These are phyloP conservation scores for Kurtzmaniella natalensis DNA, from an alignment of 1,139 yeast genomes.

Conservation along the genomic window DNA sequence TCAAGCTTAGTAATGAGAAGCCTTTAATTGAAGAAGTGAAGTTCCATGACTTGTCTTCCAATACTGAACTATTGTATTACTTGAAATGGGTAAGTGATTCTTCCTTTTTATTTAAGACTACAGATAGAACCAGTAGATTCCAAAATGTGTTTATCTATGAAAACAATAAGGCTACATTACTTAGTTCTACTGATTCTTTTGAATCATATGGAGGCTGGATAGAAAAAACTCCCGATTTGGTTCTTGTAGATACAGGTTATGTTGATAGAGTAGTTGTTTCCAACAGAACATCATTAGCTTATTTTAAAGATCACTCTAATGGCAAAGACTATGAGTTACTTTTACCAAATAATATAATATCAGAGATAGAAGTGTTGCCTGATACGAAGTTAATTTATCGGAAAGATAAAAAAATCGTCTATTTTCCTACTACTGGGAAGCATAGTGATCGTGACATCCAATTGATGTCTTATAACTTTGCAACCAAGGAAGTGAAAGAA, in stretches of 20 bases:
- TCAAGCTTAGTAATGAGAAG: neutral
- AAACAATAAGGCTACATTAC: constrained; percentile 13
- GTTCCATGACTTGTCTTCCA: neutral
- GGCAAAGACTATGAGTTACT: constrained; percentile 4
- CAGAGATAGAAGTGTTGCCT: constrained; percentile 53
- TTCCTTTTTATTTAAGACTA: constrained; percentile 55
- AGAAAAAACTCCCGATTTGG: constrained; percentile 37
- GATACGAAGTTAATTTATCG: constrained; percentile 57
- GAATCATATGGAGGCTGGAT: constrained; percentile 56
- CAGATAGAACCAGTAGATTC: constrained; percentile 67
- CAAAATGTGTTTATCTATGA: constrained; percentile 52
- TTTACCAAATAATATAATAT: neutral
- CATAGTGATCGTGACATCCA: constrained; percentile 29
- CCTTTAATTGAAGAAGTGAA: too few species aligned
- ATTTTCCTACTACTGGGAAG: constrained; percentile 56
- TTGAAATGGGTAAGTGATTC: constrained; percentile 62
- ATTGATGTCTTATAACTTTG: constrained; percentile 20
- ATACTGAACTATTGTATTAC: constrained; percentile 45
- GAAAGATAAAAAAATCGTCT: constrained; percentile 46
- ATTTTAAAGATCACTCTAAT: constrained; percentile 48
- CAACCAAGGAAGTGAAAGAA: constrained; percentile 9
- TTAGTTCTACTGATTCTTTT: constrained; percentile 41
- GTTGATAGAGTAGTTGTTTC: constrained; percentile 64
- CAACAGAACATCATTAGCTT: constrained; percentile 67
- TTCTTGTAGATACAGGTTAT: constrained; percentile 46